Percentiles rank a stretch among this genome's conserved stretches.
phyloP scores from a whole-genome alignment of 148 eudicot genomes.

The Amaranthus palmeri region DNA sequence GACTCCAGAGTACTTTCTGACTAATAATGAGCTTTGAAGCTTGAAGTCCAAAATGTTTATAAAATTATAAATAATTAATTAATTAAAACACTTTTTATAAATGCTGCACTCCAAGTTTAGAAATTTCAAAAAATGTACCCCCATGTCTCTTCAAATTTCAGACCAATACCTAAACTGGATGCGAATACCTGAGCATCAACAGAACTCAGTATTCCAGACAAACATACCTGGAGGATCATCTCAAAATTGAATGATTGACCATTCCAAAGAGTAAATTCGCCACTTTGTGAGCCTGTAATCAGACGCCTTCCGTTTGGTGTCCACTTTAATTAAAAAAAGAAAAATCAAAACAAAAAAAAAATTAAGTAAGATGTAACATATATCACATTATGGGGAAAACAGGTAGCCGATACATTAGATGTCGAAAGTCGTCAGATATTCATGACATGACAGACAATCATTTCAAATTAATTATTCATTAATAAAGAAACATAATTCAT shows the following conservation, averaged over 20 bases:
- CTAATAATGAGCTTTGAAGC: too few species aligned
- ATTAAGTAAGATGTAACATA: slow-evolving; percentile 2
- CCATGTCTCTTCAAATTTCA: too few species aligned
- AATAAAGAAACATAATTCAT: too few species aligned
- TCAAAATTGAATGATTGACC: slow-evolving; percentile 98
- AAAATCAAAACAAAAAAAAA: slow-evolving; percentile 18
- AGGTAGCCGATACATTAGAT: not conserved
- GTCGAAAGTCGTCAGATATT: not conserved
- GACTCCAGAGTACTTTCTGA: too few species aligned
- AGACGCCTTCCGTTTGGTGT: slow-evolving; percentile 98
- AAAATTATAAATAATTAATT: too few species aligned
- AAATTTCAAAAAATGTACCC: too few species aligned
- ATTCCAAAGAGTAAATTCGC: slow-evolving; percentile 97
- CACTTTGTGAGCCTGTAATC: slow-evolving; percentile 94
- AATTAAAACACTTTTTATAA: too few species aligned
- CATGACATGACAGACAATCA: not conserved
- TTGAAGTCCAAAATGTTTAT: too few species aligned
- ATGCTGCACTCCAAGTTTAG: too few species aligned
- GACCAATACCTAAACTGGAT: too few species aligned
- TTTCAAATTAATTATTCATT: not conserved
- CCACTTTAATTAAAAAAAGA: slow-evolving; percentile 63
- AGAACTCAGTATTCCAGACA: not conserved
- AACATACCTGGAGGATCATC: slow-evolving; percentile 87
- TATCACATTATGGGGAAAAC: not conserved
- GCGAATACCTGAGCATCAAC: too few species aligned